phyloP scores from a whole-genome alignment of 495 filamentous ascomycete species.

The Podospora anserina region DNA sequence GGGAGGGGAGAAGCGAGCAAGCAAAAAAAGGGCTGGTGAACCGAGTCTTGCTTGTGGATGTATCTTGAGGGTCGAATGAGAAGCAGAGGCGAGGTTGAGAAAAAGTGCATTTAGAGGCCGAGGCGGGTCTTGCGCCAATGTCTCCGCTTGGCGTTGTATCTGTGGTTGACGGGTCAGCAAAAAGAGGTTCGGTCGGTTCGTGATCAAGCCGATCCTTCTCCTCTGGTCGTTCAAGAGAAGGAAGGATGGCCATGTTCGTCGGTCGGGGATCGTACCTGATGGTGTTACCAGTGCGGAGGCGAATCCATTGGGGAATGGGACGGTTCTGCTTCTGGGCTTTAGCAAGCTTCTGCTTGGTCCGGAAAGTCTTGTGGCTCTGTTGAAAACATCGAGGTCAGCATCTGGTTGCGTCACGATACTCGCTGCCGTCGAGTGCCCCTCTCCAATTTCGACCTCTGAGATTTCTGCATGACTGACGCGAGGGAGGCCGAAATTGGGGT shows the following conservation, averaged over 20 bases:
- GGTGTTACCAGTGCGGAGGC: conserved; percentile 96
- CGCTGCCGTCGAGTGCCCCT: conserved; percentile 6
- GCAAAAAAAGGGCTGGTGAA: conserved; percentile 18
- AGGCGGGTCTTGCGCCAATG: conserved; percentile 99
- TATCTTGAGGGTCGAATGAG: conserved; percentile 28
- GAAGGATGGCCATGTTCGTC: neutral
- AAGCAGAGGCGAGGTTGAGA: conserved; percentile 18
- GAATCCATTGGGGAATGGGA: conserved; percentile 99
- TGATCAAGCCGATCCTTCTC: neutral
- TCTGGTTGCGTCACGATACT: neutral
- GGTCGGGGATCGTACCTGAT: conserved; percentile 70
- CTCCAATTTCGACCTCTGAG: conserved; percentile 5
- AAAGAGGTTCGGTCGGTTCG: neutral
- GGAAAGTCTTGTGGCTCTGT: conserved; percentile 98
- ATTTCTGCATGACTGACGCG: neutral
- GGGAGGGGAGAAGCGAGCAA: conserved; percentile 2
- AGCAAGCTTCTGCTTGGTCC: conserved; percentile 99
- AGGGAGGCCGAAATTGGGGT: conserved; percentile 8
- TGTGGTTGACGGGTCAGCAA: conserved; percentile 38
- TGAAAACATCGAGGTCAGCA: conserved; percentile 24
- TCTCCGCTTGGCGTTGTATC: conserved; percentile 99
- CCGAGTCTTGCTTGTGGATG: conserved; percentile 14
- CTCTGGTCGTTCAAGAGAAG: neutral
- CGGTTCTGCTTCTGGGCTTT: conserved; percentile 99
- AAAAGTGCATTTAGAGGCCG: conserved; percentile 71